Percentiles rank a stretch among this genome's conserved stretches.
Evolutionary conservation across 2,329 filamentous ascomycete genomes (phyloP).

Genomic region (Xylariaceae sp.): DNA sequence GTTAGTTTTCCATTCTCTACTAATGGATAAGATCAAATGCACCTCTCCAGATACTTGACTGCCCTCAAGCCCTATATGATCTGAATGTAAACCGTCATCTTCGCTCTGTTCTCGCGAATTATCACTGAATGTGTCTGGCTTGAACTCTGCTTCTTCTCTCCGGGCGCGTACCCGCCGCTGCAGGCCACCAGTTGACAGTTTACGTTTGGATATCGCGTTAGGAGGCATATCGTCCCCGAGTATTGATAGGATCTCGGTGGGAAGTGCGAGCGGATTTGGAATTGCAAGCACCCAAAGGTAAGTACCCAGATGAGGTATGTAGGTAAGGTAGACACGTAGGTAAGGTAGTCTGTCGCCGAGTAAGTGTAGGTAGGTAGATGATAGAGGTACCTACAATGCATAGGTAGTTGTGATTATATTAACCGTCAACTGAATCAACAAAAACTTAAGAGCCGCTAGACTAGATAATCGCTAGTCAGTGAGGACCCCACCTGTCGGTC

Average conservation of each 20-base stretch:
- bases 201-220: conserved; percentile 35
- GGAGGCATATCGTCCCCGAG: conserved; percentile 20
- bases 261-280: not conserved
- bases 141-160: conserved; percentile 39
- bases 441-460: no score
- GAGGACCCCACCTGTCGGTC: no score
- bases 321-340: no score
- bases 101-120: conserved; percentile 34
- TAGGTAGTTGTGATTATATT: no score
- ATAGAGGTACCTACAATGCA: no score
- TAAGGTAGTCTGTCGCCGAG: no score
- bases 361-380: no score
- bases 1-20: not conserved
- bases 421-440: no score
- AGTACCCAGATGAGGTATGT: no score
- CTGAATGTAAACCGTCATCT: conserved; percentile 26
- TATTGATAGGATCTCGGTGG: not conserved
- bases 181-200: conserved; percentile 33
- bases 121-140: conserved; percentile 34
- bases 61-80: conserved; percentile 26
- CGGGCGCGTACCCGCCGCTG: conserved; percentile 41
- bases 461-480: no score
- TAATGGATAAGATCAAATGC: not conserved
- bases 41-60: conserved; percentile 18
- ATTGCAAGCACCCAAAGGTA: not conserved